Evolutionary conservation across 352 stramenopile species (phyloP).

Genomic region (Globisporangium nagaii): DNA sequence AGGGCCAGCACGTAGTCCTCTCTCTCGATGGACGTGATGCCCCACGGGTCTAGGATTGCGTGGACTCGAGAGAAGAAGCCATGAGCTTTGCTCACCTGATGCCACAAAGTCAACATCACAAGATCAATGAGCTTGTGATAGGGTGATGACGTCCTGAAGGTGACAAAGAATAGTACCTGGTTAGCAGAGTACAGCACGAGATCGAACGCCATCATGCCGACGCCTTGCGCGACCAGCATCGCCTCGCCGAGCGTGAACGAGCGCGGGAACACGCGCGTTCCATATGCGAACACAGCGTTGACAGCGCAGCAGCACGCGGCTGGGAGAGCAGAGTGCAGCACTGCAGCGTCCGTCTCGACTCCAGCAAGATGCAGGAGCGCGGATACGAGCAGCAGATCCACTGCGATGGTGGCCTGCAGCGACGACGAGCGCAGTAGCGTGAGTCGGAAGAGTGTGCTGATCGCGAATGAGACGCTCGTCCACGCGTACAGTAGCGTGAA

Average conservation of each 20-base stretch:
- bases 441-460: conserved; percentile 42
- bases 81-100: not conserved
- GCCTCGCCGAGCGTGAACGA: conserved; percentile 79
- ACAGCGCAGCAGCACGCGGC: conserved; percentile 28
- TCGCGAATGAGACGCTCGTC: conserved; percentile 40
- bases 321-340: conserved; percentile 22
- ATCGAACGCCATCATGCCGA: conserved; percentile 49
- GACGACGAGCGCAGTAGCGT: conserved; percentile 29
- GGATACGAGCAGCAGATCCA: conserved; percentile 39
- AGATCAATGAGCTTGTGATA: no score
- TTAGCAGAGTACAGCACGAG: conserved; percentile 34
- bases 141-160: no score
- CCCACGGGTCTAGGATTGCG: conserved; percentile 17
- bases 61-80: not conserved
- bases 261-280: conserved; percentile 32
- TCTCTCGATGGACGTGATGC: conserved; percentile 25
- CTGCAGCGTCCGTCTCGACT: conserved; percentile 22
- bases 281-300: conserved; percentile 30
- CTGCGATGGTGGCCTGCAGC: conserved; percentile 23
- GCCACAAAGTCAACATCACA: no score
- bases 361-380: not conserved
- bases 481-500: conserved; percentile 56
- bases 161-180: conserved; percentile 30
- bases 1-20: conserved; percentile 44
- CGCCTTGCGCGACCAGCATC: conserved; percentile 52